Evolutionary conservation across 768 basidiomycete species (phyloP).

Genomic region (Cystoderma amianthinum): DNA sequence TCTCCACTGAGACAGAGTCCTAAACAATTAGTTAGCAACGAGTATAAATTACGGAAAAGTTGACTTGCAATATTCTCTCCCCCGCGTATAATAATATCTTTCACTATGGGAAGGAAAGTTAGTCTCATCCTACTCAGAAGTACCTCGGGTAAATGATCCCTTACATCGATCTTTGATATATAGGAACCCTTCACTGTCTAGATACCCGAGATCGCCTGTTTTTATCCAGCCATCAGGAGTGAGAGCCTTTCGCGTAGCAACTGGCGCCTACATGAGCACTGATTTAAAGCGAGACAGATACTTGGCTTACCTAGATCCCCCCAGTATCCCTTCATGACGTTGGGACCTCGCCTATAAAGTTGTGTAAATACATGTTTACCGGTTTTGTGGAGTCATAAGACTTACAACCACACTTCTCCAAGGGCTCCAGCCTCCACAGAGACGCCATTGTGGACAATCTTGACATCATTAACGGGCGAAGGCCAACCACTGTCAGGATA

Average conservation of each 20-base stretch:
- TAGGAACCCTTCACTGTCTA: constrained; percentile 52
- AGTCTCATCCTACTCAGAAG: background rate
- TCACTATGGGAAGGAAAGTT: constrained; percentile 26
- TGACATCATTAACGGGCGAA: constrained; percentile 49
- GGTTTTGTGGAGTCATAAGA: constrained; percentile 5
- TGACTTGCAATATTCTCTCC: constrained; percentile 56
- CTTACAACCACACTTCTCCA: constrained; percentile 49
- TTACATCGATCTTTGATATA: constrained; percentile 50
- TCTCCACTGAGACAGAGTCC: constrained; percentile 57
- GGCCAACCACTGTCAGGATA: constrained; percentile 38
- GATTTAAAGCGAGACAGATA: background rate
- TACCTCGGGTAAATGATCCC: constrained; percentile 7
- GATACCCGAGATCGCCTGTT: constrained; percentile 46
- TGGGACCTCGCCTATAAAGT: constrained; percentile 42
- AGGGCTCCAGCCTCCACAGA: constrained; percentile 26
- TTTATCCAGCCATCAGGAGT: constrained; percentile 52
- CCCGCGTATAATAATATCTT: constrained; percentile 59
- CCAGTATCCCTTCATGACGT: constrained; percentile 61
- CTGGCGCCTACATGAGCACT: background rate
- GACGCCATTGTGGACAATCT: constrained; percentile 35
- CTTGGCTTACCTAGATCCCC: constrained; percentile 37
- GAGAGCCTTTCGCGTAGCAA: constrained; percentile 38
- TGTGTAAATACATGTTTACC: constrained; percentile 1
- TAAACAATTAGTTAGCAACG: constrained; percentile 14
- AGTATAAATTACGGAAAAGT: background rate